phyloP scores from a whole-genome alignment of 257 asterid genomes.

The Ehretia macrophylla region DNA sequence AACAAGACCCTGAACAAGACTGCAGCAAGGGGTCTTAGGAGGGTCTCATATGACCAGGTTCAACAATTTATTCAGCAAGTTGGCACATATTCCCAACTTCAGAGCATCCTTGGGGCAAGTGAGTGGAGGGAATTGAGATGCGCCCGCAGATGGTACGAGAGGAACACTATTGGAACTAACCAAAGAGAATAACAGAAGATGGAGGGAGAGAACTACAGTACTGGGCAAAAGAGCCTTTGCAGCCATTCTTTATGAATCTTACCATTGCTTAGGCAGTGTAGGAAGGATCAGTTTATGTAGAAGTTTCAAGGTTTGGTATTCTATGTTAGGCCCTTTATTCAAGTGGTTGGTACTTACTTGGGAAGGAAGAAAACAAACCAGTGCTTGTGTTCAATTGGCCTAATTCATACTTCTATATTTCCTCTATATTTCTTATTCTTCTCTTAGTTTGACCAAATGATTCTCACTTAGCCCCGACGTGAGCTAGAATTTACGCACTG shows the following conservation, averaged over 20 bases:
- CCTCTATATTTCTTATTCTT: no score
- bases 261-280: not conserved
- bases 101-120: not conserved
- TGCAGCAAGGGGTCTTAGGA: slow-evolving; percentile 45
- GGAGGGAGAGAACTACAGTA: not conserved
- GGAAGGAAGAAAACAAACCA: not conserved
- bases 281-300: not conserved
- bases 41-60: slow-evolving; percentile 38
- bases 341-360: not conserved
- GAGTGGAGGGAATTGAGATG: not conserved
- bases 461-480: no score
- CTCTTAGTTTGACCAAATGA: no score
- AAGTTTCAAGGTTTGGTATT: not conserved
- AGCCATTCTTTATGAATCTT: not conserved
- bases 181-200: not conserved
- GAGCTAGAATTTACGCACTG: no score
- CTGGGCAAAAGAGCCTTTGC: not conserved
- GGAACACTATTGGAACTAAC: not conserved
- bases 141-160: not conserved
- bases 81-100: slow-evolving; percentile 38
- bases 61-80: slow-evolving; percentile 35
- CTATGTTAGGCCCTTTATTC: not conserved
- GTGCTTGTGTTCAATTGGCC: not conserved
- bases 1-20: slow-evolving; percentile 31
- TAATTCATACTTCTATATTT: no score